Conservation (phyloP, 768 basidiomycete species). For the Hericium coralloides region DNA sequence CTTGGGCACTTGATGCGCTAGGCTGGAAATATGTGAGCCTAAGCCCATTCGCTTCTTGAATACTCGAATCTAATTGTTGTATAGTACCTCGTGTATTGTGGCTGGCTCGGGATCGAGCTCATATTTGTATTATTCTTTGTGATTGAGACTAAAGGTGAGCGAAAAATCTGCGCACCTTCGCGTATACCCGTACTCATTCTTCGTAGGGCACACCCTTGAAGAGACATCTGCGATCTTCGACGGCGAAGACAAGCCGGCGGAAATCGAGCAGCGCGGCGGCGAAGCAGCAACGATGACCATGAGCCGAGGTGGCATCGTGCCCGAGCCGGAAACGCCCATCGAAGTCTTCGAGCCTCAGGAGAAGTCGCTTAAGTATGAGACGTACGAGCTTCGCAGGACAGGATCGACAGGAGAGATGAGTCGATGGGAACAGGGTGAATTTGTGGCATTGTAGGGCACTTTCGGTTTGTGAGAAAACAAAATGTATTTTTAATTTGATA, state of each 20-base stretch:
- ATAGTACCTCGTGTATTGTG: conserved; percentile 51
- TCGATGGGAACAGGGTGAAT: not conserved
- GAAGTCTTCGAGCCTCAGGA: not conserved
- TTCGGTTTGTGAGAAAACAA: not conserved
- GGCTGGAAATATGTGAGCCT: conserved; percentile 32
- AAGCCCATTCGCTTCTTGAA: not conserved
- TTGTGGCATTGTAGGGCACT: not conserved
- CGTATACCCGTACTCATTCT: conserved; percentile 5
- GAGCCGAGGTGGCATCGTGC: not conserved
- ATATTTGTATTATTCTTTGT: conserved; percentile 45
- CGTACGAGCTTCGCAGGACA: conserved; percentile 1
- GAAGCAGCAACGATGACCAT: conserved; percentile 36
- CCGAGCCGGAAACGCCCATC: not conserved
- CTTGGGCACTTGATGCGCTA: conserved; percentile 51
- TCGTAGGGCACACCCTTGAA: conserved; percentile 52
- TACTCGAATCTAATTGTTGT: conserved; percentile 7
- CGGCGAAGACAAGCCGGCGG: conserved; percentile 36
- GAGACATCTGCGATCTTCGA: conserved; percentile 70
- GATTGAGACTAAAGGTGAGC: conserved; percentile 54
- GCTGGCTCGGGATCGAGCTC: conserved; percentile 56
- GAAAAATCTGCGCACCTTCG: not conserved
- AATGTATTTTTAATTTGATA: not conserved
- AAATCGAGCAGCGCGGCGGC: conserved; percentile 37
- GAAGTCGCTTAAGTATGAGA: not conserved
- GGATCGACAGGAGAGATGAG: conserved; percentile 1